Evolutionary conservation across 768 basidiomycete species (phyloP).

Genomic region (Tulasnella sp.): DNA sequence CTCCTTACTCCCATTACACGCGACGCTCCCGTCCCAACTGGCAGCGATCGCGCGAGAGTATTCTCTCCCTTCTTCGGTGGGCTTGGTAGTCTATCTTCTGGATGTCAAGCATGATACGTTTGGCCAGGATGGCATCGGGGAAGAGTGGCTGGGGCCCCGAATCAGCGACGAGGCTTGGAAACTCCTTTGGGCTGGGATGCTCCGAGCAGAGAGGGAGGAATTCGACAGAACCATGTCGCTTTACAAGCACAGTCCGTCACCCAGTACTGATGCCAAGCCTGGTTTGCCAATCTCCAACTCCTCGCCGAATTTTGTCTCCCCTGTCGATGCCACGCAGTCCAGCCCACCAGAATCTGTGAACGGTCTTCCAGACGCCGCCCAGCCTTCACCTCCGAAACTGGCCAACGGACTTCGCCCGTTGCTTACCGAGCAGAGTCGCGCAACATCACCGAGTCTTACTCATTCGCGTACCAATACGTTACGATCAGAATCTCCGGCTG

Average conservation of each 20-base stretch:
- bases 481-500: not conserved
- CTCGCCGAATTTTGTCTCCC: not conserved
- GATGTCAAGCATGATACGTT: conserved; percentile 21
- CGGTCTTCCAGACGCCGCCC: not conserved
- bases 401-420: not conserved
- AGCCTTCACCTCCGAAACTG: not conserved
- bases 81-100: conserved; percentile 73
- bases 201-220: conserved; percentile 17
- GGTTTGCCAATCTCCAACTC: not conserved
- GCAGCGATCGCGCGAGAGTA: conserved; percentile 87
- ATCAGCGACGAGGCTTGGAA: conserved; percentile 82
- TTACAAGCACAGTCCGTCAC: conserved; percentile 3
- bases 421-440: not conserved
- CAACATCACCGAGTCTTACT: not conserved
- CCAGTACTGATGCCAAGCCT: conserved; percentile 16
- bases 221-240: conserved; percentile 7
- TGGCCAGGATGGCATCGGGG: conserved; percentile 20
- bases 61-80: conserved; percentile 73
- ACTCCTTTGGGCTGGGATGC: conserved; percentile 47
- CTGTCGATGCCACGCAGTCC: not conserved
- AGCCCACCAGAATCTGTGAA: not conserved
- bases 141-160: conserved; percentile 51
- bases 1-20: conserved; percentile 71
- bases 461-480: conserved; percentile 8
- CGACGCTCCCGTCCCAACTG: conserved; percentile 72